A percentile compares a stretch with the other conserved stretches of the same genome.
Evolutionary conservation across 1,139 yeast genomes (phyloP).

Genomic region (Meyerozyma carpophila): DNA sequence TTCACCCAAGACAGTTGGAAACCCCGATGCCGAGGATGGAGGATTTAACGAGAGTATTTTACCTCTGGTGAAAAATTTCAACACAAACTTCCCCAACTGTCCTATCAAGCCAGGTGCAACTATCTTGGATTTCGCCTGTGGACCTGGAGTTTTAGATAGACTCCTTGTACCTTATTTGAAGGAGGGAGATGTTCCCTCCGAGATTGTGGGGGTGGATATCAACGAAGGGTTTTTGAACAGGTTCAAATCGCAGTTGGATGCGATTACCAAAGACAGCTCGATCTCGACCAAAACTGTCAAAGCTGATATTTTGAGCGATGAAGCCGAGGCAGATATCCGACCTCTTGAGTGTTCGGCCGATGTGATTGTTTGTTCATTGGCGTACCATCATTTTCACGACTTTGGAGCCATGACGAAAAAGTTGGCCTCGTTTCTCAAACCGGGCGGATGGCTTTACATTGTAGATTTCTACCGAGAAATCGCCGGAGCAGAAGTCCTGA

Average conservation of each 20-base stretch:
- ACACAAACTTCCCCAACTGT: constrained; percentile 9
- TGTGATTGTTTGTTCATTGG: constrained; percentile 29
- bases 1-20: constrained; percentile 13
- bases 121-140: constrained; percentile 41
- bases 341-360: constrained; percentile 22
- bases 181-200: constrained; percentile 3
- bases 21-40: constrained; percentile 9
- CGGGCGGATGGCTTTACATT: constrained; percentile 30
- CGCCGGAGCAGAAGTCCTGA: neutral
- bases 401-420: constrained; percentile 25
- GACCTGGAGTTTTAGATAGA: constrained; percentile 34
- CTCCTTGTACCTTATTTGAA: constrained; percentile 24
- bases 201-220: constrained; percentile 29
- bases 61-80: constrained; percentile 11
- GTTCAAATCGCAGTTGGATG: constrained; percentile 15
- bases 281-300: constrained; percentile 5
- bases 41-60: constrained; percentile 12
- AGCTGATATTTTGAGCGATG: constrained; percentile 26
- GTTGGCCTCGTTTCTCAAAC: constrained; percentile 26
- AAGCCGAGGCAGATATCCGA: constrained; percentile 11
- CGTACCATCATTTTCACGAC: constrained; percentile 37
- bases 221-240: constrained; percentile 22
- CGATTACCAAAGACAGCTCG: constrained; percentile 2
- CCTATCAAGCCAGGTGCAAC: constrained; percentile 22
- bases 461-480: constrained; percentile 34